Evolutionary conservation across 495 filamentous ascomycete genomes (phyloP), one percentile per base, ranked within the genome.

Genomic region (Talaromyces proteolyticus): DNA sequence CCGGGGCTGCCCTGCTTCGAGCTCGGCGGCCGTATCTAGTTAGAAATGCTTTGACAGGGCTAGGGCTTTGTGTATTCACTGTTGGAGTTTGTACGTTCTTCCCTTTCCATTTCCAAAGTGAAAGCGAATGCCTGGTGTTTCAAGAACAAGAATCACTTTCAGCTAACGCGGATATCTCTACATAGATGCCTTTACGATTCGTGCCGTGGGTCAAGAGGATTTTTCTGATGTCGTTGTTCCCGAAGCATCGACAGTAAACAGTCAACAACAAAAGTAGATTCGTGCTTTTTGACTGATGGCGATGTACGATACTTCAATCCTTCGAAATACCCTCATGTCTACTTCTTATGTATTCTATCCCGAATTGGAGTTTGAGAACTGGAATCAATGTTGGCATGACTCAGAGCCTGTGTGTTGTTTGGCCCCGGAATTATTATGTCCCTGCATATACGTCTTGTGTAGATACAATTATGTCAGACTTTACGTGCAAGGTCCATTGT

Each of bases 181-280:
- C 22, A 44, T 52, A 98, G 93, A 96, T 63, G 69, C 81, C 46
- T 97, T 86, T 68, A 97, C 93, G 7, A 87, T 99, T 62, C 76
- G 72, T 46, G 90, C 87, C 20, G 84, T 99, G 61, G 85, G 90
- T 29, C 94, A 97, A 70, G 93, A 99, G 66, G 90, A 99, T 53
- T 99, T 99, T 78, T 89, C 92, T 57, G 93, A 99, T 63, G 91
- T 99, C 49, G 44, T 52, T 36, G 82, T 95, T 39, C 91, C 92
- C 43, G 85, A 87, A 60, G 73, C 78, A 6, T 85, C 86, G 41
- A 67, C 56, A 5, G 69, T 4, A 19, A 12, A 17, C 6, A 40
- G 36, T 41, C 34, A 49, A 55, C 54, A 65, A 47, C 41, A 63
- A 50, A 46, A 63, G 57, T 57, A 53, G 42, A 52, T 36, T 42